These are phyloP conservation scores for Schrenkiella parvula DNA, from an alignment of 345 rosid genomes.

Conservation along the genomic window DNA sequence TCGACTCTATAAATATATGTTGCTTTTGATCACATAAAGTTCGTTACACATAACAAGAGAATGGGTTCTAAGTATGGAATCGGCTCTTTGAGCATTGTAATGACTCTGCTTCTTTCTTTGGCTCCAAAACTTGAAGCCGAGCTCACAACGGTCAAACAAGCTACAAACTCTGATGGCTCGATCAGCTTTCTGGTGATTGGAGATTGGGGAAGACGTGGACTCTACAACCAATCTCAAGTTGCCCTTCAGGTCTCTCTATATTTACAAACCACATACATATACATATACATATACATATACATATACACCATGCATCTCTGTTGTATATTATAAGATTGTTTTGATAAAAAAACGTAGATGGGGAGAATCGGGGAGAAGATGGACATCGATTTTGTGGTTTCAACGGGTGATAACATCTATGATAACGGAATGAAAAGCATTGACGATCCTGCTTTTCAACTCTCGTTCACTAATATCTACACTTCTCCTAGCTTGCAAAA, in stretches of 20 bases:
- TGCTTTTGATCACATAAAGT: slow-evolving; percentile 1
- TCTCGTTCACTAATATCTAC: slow-evolving; percentile 38
- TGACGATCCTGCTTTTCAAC: slow-evolving; percentile 37
- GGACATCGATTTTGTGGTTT: slow-evolving; percentile 45
- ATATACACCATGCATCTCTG: not conserved
- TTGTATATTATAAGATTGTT: not conserved
- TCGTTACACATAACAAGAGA: not conserved
- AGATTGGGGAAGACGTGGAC: slow-evolving; percentile 77
- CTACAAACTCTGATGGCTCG: slow-evolving; percentile 43
- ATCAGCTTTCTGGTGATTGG: slow-evolving; percentile 61
- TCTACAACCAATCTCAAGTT: slow-evolving; percentile 54
- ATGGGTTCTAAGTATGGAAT: slow-evolving; percentile 10
- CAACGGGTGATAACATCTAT: slow-evolving; percentile 50
- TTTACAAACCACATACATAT: not conserved
- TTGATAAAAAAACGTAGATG: slow-evolving; percentile 34
- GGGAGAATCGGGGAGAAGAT: slow-evolving; percentile 40
- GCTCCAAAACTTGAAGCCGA: slow-evolving; percentile 31
- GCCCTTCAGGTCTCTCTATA: slow-evolving; percentile 49
- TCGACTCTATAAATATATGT: not conserved
- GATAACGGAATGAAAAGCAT: slow-evolving; percentile 36
- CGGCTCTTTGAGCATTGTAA: slow-evolving; percentile 3
- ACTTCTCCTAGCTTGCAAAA: slow-evolving; percentile 43
- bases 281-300: not conserved
- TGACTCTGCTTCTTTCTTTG: slow-evolving; percentile 1
- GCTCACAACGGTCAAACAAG: slow-evolving; percentile 39